phyloP scores from a whole-genome alignment of 345 rosid species.

The Trapa bicornis region DNA sequence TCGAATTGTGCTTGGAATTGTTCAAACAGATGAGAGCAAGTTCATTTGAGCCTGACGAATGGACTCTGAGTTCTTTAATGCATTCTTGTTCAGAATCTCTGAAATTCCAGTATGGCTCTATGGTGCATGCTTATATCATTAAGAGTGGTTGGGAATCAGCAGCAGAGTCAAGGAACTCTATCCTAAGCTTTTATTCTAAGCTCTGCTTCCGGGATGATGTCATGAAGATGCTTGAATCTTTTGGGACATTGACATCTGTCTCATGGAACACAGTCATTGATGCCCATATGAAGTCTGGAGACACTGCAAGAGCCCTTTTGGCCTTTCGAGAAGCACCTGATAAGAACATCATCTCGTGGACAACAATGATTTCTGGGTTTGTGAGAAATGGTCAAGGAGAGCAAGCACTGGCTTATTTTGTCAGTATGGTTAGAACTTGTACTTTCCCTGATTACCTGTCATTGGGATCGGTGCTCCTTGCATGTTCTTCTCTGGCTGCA shows the following conservation, averaged over 20 bases:
- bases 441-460: constrained; percentile 36
- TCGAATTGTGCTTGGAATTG: constrained; percentile 34
- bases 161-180: constrained; percentile 46
- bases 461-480: constrained; percentile 59
- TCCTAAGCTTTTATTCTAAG: constrained; percentile 59
- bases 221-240: constrained; percentile 37
- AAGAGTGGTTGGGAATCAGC: constrained; percentile 71
- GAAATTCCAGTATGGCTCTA: constrained; percentile 26
- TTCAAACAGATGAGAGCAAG: constrained; percentile 38
- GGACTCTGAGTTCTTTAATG: constrained; percentile 62
- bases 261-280: constrained; percentile 69
- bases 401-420: constrained; percentile 40
- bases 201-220: constrained; percentile 36
- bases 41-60: constrained; percentile 47
- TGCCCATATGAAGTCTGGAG: constrained; percentile 53
- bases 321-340: constrained; percentile 34
- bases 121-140: constrained; percentile 41
- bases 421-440: constrained; percentile 31
- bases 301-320: constrained; percentile 32
- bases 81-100: constrained; percentile 39
- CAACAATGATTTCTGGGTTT: constrained; percentile 59
- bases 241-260: constrained; percentile 31
- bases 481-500: constrained; percentile 51
- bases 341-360: constrained; percentile 62
- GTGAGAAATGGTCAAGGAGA: constrained; percentile 47